These are phyloP conservation scores for Ophiostoma fasciatum DNA, from an alignment of 2,329 filamentous ascomycete genomes.

Conservation along the genomic window DNA sequence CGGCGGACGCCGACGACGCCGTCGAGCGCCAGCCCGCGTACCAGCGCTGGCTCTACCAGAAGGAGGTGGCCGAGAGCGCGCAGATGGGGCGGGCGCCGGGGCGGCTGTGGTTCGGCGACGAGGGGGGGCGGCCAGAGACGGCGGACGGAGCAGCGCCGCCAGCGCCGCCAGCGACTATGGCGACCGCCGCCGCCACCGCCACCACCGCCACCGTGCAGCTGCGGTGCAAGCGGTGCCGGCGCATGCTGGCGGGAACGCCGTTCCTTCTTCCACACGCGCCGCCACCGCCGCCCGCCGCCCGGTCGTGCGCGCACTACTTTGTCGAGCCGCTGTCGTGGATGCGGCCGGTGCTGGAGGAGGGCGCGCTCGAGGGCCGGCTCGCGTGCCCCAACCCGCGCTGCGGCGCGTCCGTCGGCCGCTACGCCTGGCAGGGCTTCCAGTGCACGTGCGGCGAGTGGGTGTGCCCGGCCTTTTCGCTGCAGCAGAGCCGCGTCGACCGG, in stretches of 20 bases:
- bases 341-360: slow-evolving; percentile 66
- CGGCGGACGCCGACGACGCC: slow-evolving; percentile 36
- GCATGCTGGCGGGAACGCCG: slow-evolving; percentile 35
- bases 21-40: slow-evolving; percentile 59
- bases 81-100: slow-evolving; percentile 68
- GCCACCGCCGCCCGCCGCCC: not conserved
- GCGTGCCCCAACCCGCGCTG: slow-evolving; percentile 70
- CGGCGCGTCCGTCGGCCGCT: slow-evolving; percentile 72
- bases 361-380: slow-evolving; percentile 68
- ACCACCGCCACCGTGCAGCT: slow-evolving; percentile 38
- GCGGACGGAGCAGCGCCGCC: slow-evolving; percentile 5
- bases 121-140: slow-evolving; percentile 26
- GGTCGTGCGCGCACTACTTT: slow-evolving; percentile 71
- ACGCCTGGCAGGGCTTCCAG: slow-evolving; percentile 89
- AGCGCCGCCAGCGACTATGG: not conserved
- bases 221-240: slow-evolving; percentile 84
- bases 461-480: slow-evolving; percentile 76
- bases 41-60: slow-evolving; percentile 51
- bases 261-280: slow-evolving; percentile 53
- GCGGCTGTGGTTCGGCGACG: slow-evolving; percentile 71
- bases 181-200: not conserved
- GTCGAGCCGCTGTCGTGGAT: slow-evolving; percentile 93
- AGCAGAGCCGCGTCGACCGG: slow-evolving; percentile 71
- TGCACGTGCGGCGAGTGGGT: slow-evolving; percentile 89
- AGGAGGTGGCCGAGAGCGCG: slow-evolving; percentile 41